Percentiles rank a stretch among this genome's conserved stretches.
Conservation (phyloP, 306 rosid species). For the Amphicarpaea edgeworthii region DNA sequence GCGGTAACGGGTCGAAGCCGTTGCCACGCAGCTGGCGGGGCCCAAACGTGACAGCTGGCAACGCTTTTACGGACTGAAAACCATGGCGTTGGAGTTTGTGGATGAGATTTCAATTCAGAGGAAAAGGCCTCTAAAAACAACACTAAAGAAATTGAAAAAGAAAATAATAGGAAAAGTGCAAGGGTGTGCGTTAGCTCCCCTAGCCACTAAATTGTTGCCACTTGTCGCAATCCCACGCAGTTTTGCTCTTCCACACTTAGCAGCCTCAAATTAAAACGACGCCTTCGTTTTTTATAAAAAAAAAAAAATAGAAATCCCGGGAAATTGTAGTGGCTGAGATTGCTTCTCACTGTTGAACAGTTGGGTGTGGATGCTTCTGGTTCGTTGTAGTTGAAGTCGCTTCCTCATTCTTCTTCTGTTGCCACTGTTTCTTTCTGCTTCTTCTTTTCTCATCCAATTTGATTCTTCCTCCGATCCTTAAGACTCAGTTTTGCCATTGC, state of each 20-base stretch:
- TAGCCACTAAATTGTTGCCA: constrained; percentile 58
- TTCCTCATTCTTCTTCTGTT: constrained; percentile 9
- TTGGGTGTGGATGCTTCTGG: not conserved
- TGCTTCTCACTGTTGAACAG: constrained; percentile 47
- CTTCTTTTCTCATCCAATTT: not conserved
- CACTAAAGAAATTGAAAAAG: constrained; percentile 9
- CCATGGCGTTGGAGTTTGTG: constrained; percentile 60
- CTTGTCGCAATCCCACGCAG: constrained; percentile 58
- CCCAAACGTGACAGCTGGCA: constrained; percentile 65
- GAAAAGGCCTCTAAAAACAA: not conserved
- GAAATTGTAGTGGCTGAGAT: constrained; percentile 91
- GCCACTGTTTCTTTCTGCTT: not conserved
- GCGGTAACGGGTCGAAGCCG: constrained; percentile 44
- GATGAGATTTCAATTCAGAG: constrained; percentile 58
- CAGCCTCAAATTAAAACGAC: constrained; percentile 14
- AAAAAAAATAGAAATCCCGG: constrained; percentile 43
- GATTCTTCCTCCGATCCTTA: constrained; percentile 41
- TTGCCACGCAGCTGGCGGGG: constrained; percentile 48
- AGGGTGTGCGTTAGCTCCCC: constrained; percentile 28
- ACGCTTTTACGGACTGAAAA: constrained; percentile 60
- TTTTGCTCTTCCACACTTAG: not conserved
- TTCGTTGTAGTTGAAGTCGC: not conserved
- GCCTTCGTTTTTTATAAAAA: constrained; percentile 29
- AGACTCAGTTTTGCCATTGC: constrained; percentile 33
- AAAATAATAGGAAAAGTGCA: constrained; percentile 58